Percentiles rank a stretch among this genome's conserved stretches.
Conservation (phyloP, 139 green algal species). For the Haematococcus sp. region DNA sequence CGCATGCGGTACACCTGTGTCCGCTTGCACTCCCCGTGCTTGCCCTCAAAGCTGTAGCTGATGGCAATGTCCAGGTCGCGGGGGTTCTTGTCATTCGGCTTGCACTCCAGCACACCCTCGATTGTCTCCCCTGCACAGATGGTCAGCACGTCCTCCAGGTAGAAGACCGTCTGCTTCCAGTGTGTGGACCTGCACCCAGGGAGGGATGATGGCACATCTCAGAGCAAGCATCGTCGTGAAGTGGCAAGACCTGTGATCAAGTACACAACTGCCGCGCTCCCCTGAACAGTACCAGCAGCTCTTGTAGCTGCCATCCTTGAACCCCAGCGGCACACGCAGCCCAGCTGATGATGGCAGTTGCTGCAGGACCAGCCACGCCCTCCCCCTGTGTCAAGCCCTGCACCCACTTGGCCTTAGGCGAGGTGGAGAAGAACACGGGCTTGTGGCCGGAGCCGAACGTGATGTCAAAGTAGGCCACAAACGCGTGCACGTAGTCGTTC, state of each 20-base stretch:
- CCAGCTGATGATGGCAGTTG: too few relatives aligned
- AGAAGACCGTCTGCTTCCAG: constrained; percentile 96
- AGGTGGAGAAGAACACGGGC: constrained; percentile 61
- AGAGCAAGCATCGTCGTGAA: neutral
- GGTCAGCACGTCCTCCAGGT: constrained; percentile 80
- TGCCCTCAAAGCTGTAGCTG: constrained; percentile 69
- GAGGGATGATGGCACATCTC: neutral
- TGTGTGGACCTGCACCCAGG: constrained; percentile 47
- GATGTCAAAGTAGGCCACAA: constrained; percentile 90
- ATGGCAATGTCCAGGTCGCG: constrained; percentile 87
- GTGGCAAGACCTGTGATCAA: too few relatives aligned
- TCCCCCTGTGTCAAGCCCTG: constrained; percentile 29
- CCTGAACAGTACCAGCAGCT: too few relatives aligned
- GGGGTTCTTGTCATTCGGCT: constrained; percentile 80
- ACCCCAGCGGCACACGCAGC: neutral
- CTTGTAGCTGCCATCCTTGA: neutral
- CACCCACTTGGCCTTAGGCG: constrained; percentile 39
- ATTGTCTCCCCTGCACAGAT: constrained; percentile 31
- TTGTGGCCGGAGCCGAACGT: constrained; percentile 84
- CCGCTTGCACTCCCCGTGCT: constrained; percentile 46
- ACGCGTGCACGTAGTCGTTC: constrained; percentile 91
- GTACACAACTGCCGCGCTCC: neutral
- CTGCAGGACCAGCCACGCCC: too few relatives aligned
- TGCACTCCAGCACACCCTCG: constrained; percentile 55
- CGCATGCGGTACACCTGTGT: constrained; percentile 77